Conservation (phyloP, 345 rosid species). For the Pugionium dolabratum region DNA sequence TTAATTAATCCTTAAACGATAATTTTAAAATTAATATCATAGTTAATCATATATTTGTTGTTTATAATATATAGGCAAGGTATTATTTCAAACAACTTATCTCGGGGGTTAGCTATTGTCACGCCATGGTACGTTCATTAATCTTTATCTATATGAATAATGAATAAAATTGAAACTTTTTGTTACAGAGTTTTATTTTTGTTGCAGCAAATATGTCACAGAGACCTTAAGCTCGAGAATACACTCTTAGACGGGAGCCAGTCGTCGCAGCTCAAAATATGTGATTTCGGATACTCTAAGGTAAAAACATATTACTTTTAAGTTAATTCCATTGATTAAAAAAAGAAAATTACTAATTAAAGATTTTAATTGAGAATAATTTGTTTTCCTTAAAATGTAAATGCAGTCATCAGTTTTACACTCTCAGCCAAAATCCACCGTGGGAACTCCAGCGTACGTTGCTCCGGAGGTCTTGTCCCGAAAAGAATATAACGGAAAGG, state of each 20-base stretch:
- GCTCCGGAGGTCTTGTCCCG: constrained; percentile 80
- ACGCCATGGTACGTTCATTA: constrained; percentile 61
- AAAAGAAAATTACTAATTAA: background rate
- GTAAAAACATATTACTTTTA: constrained; percentile 31
- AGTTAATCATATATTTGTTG: constrained; percentile 1
- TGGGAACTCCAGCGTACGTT: constrained; percentile 92
- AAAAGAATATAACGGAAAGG: constrained; percentile 88
- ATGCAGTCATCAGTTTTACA: constrained; percentile 75
- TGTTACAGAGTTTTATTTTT: background rate
- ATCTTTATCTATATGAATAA: background rate
- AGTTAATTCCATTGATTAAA: background rate
- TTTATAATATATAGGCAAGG: constrained; percentile 58
- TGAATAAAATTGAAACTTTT: background rate
- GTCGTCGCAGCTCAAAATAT: constrained; percentile 78
- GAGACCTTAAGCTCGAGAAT: constrained; percentile 93
- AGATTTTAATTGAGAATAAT: background rate
- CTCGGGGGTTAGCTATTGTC: constrained; percentile 33
- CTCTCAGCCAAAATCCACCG: constrained; percentile 93
- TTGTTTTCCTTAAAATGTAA: background rate
- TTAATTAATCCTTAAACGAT: background rate
- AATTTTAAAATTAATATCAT: constrained; percentile 2
- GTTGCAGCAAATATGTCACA: constrained; percentile 77
- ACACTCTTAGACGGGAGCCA: constrained; percentile 83
- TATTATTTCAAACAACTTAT: constrained; percentile 87
- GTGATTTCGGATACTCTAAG: constrained; percentile 90